Conservation (phyloP, 2,329 filamentous ascomycete genomes). For the Alternaria metachromatica region DNA sequence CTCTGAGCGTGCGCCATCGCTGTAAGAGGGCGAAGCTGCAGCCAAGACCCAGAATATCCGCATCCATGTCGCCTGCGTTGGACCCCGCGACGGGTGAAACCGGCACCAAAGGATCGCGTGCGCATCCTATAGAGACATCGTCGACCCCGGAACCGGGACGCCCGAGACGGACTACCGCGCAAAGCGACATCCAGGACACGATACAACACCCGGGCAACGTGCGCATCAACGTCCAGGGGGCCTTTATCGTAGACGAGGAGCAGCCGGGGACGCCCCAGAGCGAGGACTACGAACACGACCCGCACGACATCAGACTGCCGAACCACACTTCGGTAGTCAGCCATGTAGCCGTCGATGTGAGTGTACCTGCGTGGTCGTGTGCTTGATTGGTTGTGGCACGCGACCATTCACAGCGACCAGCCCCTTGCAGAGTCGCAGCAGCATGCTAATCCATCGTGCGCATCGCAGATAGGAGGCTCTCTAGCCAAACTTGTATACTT, state of each 20-base stretch:
- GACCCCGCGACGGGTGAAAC: conserved; percentile 43
- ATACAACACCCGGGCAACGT: conserved; percentile 72
- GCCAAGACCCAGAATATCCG: conserved; percentile 41
- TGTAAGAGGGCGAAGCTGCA: conserved; percentile 46
- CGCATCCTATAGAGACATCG: conserved; percentile 22
- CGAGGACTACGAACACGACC: conserved; percentile 71
- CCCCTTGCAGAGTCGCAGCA: background rate
- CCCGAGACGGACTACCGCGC: conserved; percentile 38
- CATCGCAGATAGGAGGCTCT: conserved; percentile 83
- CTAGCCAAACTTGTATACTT: conserved; percentile 98
- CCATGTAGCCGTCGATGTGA: conserved; percentile 94
- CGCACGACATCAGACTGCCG: conserved; percentile 92
- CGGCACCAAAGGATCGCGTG: conserved; percentile 30
- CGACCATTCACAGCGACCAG: conserved; percentile 8
- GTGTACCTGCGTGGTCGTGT: conserved; percentile 45
- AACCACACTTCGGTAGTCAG: conserved; percentile 95
- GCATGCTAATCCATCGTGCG: conserved; percentile 25
- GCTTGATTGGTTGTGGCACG: conserved; percentile 20
- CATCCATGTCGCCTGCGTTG: conserved; percentile 39
- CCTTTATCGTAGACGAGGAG: conserved; percentile 88
- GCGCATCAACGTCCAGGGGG: conserved; percentile 94
- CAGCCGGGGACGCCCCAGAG: conserved; percentile 56
- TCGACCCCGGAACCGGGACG: conserved; percentile 27
- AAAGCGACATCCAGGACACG: conserved; percentile 56
- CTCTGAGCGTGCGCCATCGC: conserved; percentile 35